A percentile compares a stretch with the other conserved stretches of the same genome.
Conservation (phyloP, 2,329 filamentous ascomycete species). For the Curvularia spicifera region DNA sequence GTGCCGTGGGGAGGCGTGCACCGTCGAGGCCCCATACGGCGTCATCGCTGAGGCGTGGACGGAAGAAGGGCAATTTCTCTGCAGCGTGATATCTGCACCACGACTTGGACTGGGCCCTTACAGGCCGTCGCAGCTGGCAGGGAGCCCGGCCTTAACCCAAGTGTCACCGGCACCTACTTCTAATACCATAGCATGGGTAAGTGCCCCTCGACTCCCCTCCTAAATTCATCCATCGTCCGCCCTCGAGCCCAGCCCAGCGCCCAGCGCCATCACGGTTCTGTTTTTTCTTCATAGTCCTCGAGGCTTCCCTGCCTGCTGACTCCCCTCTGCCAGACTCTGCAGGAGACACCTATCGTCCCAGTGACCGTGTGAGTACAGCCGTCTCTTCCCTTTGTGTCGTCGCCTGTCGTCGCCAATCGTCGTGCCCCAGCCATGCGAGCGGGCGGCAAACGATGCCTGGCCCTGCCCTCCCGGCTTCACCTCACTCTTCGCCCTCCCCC, state of each 20-base stretch:
- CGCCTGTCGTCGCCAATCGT: background rate
- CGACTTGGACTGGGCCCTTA: slow-evolving; percentile 34
- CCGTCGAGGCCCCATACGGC: slow-evolving; percentile 37
- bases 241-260: slow-evolving; percentile 22
- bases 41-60: slow-evolving; percentile 33
- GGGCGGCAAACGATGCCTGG: slow-evolving; percentile 9
- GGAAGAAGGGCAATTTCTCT: slow-evolving; percentile 44
- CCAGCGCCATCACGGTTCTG: slow-evolving; percentile 32
- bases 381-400: slow-evolving; percentile 11
- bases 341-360: slow-evolving; percentile 35
- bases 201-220: slow-evolving; percentile 28
- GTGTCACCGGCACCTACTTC: slow-evolving; percentile 33
- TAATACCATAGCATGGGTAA: slow-evolving; percentile 41
- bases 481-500: background rate
- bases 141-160: slow-evolving; percentile 34
- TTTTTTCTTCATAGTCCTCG: slow-evolving; percentile 21
- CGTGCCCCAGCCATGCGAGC: slow-evolving; percentile 1
- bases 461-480: background rate
- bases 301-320: slow-evolving; percentile 28
- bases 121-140: slow-evolving; percentile 42
- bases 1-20: slow-evolving; percentile 40
- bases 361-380: slow-evolving; percentile 31
- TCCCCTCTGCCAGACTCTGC: slow-evolving; percentile 26
- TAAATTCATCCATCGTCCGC: slow-evolving; percentile 19
- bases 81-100: slow-evolving; percentile 40